Percentiles rank a stretch among this genome's conserved stretches.
Evolutionary conservation across 2,329 filamentous ascomycete species (phyloP).

Genomic region (Fusarium xyrophilum): DNA sequence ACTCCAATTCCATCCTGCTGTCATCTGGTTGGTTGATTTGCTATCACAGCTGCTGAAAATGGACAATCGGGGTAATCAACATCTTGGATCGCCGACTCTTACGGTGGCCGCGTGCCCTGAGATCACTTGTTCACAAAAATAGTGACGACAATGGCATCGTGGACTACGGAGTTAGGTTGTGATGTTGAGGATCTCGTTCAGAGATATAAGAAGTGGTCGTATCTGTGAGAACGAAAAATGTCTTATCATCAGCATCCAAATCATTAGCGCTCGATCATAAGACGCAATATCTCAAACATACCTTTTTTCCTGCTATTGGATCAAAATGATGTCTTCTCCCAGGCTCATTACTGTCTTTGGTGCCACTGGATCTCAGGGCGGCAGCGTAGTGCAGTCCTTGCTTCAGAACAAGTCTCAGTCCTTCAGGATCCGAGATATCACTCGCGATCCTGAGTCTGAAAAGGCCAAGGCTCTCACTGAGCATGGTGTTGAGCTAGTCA

Average conservation of each 20-base stretch:
- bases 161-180: constrained; percentile 18
- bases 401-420: constrained; percentile 40
- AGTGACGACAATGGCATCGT: neutral
- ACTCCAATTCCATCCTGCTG: constrained; percentile 4
- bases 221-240: neutral
- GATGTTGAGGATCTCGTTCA: neutral
- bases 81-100: constrained; percentile 14
- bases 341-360: constrained; percentile 45
- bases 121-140: constrained; percentile 18
- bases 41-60: neutral
- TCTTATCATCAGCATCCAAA: constrained; percentile 14
- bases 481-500: constrained; percentile 43
- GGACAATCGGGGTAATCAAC: constrained; percentile 26
- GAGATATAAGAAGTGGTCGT: constrained; percentile 23
- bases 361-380: constrained; percentile 44
- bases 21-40: constrained; percentile 8
- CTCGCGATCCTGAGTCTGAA: constrained; percentile 41
- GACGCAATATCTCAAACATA: constrained; percentile 1
- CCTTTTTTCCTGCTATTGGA: neutral
- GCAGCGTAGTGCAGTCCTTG: constrained; percentile 43
- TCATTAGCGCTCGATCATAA: neutral
- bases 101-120: constrained; percentile 3
- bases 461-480: constrained; percentile 40
- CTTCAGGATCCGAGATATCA: constrained; percentile 43
- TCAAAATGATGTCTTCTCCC: constrained; percentile 35